Evolutionary conservation across 306 rosid genomes (phyloP), one percentile per base, ranked within the genome.

Genomic region (Cicer yamashitae): DNA sequence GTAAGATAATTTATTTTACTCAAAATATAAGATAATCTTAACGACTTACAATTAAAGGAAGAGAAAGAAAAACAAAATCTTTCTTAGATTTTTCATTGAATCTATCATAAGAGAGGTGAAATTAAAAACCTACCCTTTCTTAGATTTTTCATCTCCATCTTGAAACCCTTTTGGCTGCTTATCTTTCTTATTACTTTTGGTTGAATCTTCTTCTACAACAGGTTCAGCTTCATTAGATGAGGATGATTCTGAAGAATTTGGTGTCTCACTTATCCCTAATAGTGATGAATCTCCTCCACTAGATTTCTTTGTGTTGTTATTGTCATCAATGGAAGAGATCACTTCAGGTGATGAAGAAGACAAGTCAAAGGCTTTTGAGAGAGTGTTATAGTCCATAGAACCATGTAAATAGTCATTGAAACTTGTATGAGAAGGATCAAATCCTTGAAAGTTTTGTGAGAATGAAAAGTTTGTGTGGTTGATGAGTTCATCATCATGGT

Each of bases 281-380:
- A 52, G 22, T 4, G 86, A 77, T 30, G 37, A 30, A 14, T 87
- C 82, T 68, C 86, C 89, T 11, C 37, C 82, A 8, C 69, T 65
- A 25, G 76, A 80, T 17, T 71, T 83, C 54, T 74, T 60, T 13
- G 18, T 60, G 17, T 60, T 77, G 47, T 51, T 46, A 38, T 71
- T 81, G 15, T 82, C 84, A 54, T 85, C 84, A 59, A 86, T 77
- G 50, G 87, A 79, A 10, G 92, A 87, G 67, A 87, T 71, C 34
- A 88, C 86, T 82, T 88, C 89, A 64, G 97, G 82, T 3, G 96
- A 86, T 4, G 97, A 90, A 52, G 96, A 91, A 43, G 98, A 85
- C 86, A 91, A 59, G 82, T 90, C 96, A 68, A 94, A 94, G 73
- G 96, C 97, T 81, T 63, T 86, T 0, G 97, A 90, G 68, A 90